Base-by-base conservation (phyloP, 768 basidiomycete genomes). In the Pleurotus citrinopileatus region DNA sequence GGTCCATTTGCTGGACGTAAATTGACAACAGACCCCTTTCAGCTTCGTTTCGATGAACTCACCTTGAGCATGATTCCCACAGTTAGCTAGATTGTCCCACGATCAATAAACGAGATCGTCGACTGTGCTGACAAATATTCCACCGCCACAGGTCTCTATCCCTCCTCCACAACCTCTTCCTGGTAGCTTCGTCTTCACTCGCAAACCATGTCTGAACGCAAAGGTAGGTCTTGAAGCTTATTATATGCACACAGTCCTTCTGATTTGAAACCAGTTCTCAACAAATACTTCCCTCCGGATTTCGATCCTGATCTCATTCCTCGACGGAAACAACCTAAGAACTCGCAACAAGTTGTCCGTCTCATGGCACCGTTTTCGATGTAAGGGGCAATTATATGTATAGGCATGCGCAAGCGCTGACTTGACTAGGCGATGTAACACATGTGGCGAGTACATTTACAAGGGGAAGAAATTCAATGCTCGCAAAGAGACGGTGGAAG, bases 381-480 rank as follows among this genome's bases (percentile, higher is more conserved):
- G 97, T 88, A 70, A 60, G 83, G 73, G 17, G 3, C 52, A 13
- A 8, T 42, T 10, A 19, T 40, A 9, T 34, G 26, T 52, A 28
- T 5, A 43, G n/a, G 20, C 28, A 23, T n/a, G 17, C 1, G 13
- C 43, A 26, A 36, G 1, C 29, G 40, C 44, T 57, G 65, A 7
- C 66, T 53, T 9, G 2, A n/a, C 4, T 42, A 92, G 91, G 90
- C 85, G 91, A 61, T 90, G 89, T 64, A 95, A 94, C 62, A 92
- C 92, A 2, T 99, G 97, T 63, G 97, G 95, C 44, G 97, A 99
- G 73, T 99, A 98, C 64, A 90, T 99, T 52, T 96, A 98, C 73
- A 98, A 99, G 69, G 97, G 97, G 43, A 99, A 99, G 78, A 99
- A 99, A 71, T 99, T 99, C 77, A 98, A 99, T 62, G 97, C 97